These are phyloP conservation scores for Rhodamnia rubescens DNA, from an alignment of 345 rosid genomes.

Conservation along the genomic window DNA sequence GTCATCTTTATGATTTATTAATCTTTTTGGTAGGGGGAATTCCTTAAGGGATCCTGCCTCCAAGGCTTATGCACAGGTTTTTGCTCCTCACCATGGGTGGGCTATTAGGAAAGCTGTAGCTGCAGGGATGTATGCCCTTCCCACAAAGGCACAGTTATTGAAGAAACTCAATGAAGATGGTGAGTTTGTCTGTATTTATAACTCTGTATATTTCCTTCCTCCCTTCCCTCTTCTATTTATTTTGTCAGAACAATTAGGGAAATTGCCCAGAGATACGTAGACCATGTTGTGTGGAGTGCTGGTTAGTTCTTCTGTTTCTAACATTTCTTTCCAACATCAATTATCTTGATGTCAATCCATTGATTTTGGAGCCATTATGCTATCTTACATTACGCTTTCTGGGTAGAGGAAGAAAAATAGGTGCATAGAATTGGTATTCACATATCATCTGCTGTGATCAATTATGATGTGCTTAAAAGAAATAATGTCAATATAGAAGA, in stretches of 20 bases:
- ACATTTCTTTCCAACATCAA: not conserved
- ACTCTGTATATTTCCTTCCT: not conserved
- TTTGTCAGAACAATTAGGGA: not conserved
- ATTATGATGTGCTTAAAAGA: not conserved
- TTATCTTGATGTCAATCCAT: not conserved
- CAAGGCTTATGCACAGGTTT: constrained; percentile 81
- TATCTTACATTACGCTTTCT: not conserved
- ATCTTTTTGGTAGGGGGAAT: constrained; percentile 39
- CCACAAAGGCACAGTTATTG: constrained; percentile 68
- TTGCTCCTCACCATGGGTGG: constrained; percentile 97
- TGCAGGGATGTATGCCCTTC: constrained; percentile 94
- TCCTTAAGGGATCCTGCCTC: constrained; percentile 84
- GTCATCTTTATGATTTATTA: not conserved
- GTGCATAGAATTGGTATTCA: not conserved
- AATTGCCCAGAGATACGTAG: not conserved
- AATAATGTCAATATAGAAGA: not conserved
- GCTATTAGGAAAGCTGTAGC: constrained; percentile 82
- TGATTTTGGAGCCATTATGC: not conserved
- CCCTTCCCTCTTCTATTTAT: not conserved
- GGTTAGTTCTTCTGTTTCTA: not conserved
- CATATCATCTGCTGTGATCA: not conserved
- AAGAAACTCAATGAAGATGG: constrained; percentile 82
- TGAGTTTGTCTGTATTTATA: constrained; percentile 18
- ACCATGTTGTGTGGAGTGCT: not conserved
- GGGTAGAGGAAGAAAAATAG: not conserved